Base-by-base conservation (phyloP, 108 stramenopile genomes). In the Cyclotella distinguenda region DNA sequence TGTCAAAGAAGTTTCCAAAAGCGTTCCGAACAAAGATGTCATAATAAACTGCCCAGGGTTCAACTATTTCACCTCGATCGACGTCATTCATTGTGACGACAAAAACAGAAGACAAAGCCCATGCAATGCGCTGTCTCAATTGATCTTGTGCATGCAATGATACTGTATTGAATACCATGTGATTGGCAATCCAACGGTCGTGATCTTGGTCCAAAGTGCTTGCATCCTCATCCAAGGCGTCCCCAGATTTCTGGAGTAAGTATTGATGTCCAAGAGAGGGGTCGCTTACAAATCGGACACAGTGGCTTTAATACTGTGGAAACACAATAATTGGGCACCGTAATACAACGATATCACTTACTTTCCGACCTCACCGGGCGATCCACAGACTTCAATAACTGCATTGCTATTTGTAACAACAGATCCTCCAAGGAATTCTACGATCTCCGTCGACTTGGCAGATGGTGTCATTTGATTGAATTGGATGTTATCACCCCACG, bases 21-120 rank as follows among this genome's bases (percentile, higher is more conserved):
- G 78, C 66, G 60, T 79, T 61, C 3, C 64, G 49, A 23, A 74
- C 67, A 52, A 75, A 82, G 11, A 82, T 82, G 35, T 82, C 82
- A 66, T 82, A 76, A 36, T 70, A 82, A 0, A 44, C 32, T 27
- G 36, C 32, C 54, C 52, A 81, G 11, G 45, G 46, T 44, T 81
- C 80, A 61, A 42, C 39, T 60, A 47, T 47, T 12, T 49, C 49
- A 38, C n/a, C n/a, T n/a, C 57, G 30, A 28, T 43, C 40, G 45
- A 68, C 39, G 22, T 33, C 48, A 50, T 19, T 62, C 60, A 45
- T 43, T 21, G 57, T 22, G 11, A 88, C 70, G 0, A 74, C 74
- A 45, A 66, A 73, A 30, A 79, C 71, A 12, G 53, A 55, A 27
- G 77, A 54, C 21, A 82, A 70, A 2, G 69, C 82, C 76, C 76